Evolutionary conservation across 441 rosid species (phyloP).

Genomic region (Francoa sonchifolia): DNA sequence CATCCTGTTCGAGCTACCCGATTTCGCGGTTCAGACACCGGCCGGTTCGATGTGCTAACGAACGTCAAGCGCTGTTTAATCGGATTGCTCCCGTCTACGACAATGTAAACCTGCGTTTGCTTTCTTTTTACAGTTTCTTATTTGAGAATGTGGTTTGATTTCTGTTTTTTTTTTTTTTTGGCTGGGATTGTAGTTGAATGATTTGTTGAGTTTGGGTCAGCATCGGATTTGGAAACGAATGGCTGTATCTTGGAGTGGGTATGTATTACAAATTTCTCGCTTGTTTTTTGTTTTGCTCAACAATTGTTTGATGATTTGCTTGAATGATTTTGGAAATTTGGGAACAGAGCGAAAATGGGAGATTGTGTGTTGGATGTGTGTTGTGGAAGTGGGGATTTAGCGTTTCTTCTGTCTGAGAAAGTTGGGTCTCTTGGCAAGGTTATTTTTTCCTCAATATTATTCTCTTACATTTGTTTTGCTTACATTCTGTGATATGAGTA

Average conservation of each 20-base stretch:
- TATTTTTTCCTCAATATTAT: constrained; percentile 1
- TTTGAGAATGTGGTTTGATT: neutral
- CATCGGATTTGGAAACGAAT: constrained; percentile 89
- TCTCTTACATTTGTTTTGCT: neutral
- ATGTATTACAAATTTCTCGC: constrained; percentile 5
- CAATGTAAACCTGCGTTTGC: constrained; percentile 28
- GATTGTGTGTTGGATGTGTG: constrained; percentile 71
- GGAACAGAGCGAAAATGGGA: constrained; percentile 44
- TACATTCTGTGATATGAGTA: too few relatives aligned
- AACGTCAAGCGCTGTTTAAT: constrained; percentile 58
- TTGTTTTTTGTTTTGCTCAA: too few relatives aligned
- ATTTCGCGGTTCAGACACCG: constrained; percentile 2
- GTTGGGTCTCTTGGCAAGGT: constrained; percentile 66
- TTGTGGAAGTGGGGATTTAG: constrained; percentile 78
- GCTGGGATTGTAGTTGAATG: constrained; percentile 41
- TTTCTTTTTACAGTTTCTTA: neutral
- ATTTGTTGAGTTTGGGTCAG: constrained; percentile 68
- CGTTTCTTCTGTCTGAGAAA: constrained; percentile 72
- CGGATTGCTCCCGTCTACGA: constrained; percentile 83
- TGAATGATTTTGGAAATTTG: neutral
- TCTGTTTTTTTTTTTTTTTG: neutral
- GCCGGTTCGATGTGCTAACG: constrained; percentile 24
- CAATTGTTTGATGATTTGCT: too few relatives aligned
- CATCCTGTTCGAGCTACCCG: too few relatives aligned
- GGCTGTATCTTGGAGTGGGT: constrained; percentile 84